Evolutionary conservation across 305 asterid genomes (phyloP).

Genomic region (Fraxinus angustifolia): DNA sequence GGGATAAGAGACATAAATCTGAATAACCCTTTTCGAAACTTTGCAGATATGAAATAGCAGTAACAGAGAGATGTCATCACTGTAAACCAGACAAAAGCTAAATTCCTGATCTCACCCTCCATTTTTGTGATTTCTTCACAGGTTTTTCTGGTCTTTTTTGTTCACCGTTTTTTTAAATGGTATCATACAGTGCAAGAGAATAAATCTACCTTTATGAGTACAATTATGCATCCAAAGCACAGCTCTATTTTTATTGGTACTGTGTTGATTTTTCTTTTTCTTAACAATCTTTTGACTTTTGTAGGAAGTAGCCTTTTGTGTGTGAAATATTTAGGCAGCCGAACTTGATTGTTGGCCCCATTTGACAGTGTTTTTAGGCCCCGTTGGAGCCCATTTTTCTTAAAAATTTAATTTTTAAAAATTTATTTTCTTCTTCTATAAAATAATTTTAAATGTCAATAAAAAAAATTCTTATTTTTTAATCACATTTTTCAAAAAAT

Average conservation of each 20-base stretch:
- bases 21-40: conserved; percentile 37
- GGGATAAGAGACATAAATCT: conserved; percentile 54
- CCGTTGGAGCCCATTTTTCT: too few species aligned
- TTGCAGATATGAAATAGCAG: conserved; percentile 43
- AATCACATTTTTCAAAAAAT: too few species aligned
- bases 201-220: too few species aligned
- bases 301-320: not conserved
- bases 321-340: not conserved
- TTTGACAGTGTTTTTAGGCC: too few species aligned
- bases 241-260: not conserved
- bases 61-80: conserved; percentile 36
- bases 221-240: too few species aligned
- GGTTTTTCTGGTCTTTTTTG: not conserved
- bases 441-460: too few species aligned
- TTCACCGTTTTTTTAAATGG: not conserved
- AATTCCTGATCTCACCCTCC: conserved; percentile 43
- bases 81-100: conserved; percentile 15
- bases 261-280: not conserved
- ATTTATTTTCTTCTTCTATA: too few species aligned
- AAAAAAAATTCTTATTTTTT: too few species aligned
- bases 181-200: not conserved
- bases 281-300: not conserved
- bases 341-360: too few species aligned
- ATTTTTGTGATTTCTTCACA: conserved; percentile 13
- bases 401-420: too few species aligned